Evolutionary conservation across 2,329 filamentous ascomycete genomes (phyloP).

Genomic region (Aaosphaeria arxii): DNA sequence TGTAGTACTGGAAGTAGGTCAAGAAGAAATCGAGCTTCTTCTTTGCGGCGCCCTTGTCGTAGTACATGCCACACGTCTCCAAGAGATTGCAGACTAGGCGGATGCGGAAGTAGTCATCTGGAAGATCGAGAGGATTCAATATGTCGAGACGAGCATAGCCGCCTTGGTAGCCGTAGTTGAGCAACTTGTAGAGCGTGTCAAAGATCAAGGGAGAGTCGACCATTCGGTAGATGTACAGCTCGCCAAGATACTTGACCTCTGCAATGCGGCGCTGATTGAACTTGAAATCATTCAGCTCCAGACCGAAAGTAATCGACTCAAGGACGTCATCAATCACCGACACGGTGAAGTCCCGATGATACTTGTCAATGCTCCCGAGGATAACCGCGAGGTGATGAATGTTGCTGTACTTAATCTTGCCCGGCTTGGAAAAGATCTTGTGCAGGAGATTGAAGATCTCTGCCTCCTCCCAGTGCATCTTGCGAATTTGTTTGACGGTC

Average conservation of each 20-base stretch:
- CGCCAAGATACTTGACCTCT: conserved; percentile 93
- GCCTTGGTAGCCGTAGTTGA: conserved; percentile 84
- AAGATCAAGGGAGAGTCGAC: conserved; percentile 94
- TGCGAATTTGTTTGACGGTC: conserved; percentile 88
- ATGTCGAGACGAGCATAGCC: conserved; percentile 78
- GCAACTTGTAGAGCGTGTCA: conserved; percentile 88
- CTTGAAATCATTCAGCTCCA: conserved; percentile 96
- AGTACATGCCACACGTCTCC: conserved; percentile 95
- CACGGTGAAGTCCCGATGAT: conserved; percentile 88
- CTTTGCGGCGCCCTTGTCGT: conserved; percentile 86
- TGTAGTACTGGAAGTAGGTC: conserved; percentile 96
- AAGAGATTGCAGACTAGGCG: conserved; percentile 84
- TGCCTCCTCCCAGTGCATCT: conserved; percentile 94
- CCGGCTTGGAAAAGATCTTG: conserved; percentile 93
- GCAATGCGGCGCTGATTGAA: conserved; percentile 93
- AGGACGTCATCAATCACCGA: conserved; percentile 88
- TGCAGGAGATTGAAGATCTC: conserved; percentile 78
- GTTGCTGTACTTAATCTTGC: conserved; percentile 96
- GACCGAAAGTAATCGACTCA: conserved; percentile 80
- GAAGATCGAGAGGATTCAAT: conserved; percentile 75
- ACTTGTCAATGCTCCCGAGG: conserved; percentile 81
- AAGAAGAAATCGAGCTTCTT: conserved; percentile 99
- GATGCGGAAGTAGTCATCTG: conserved; percentile 95
- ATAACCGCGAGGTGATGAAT: conserved; percentile 91
- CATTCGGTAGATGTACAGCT: conserved; percentile 97